These are phyloP conservation scores for Annona squamosa DNA, from an alignment of 164 flowering plant genomes.

Conservation along the genomic window DNA sequence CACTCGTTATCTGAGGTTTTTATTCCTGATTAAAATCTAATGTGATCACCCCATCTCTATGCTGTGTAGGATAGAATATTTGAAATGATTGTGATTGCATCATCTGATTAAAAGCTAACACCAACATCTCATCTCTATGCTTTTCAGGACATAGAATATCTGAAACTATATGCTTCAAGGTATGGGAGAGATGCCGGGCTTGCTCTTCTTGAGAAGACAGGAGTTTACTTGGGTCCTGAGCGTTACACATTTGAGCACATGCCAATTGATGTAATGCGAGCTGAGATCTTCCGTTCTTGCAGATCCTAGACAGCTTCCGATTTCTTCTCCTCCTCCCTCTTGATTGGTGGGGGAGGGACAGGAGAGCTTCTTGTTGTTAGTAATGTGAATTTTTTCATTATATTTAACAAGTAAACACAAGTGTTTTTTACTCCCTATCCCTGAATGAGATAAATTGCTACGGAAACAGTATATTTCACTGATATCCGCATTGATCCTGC, in stretches of 20 bases:
- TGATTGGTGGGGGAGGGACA: neutral
- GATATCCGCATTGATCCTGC: too few species aligned
- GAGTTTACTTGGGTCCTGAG: slow-evolving; percentile 82
- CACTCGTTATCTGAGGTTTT: neutral
- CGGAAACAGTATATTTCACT: too few species aligned
- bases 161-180: slow-evolving; percentile 69
- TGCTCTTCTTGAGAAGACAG: slow-evolving; percentile 74
- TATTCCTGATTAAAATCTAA: neutral
- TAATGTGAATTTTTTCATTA: too few species aligned
- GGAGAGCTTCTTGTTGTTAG: too few species aligned
- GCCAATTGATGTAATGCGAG: slow-evolving; percentile 83
- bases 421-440: too few species aligned
- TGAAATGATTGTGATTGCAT: slow-evolving; percentile 37
- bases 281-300: slow-evolving; percentile 72
- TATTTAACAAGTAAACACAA: too few species aligned
- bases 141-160: slow-evolving; percentile 75
- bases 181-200: slow-evolving; percentile 73
- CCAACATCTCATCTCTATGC: neutral
- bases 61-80: slow-evolving; percentile 67
- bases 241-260: slow-evolving; percentile 76
- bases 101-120: too few species aligned
- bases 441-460: too few species aligned
- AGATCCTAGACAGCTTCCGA: slow-evolving; percentile 22
- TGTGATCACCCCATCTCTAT: neutral
- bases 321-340: neutral